Base-by-base conservation (phyloP, 495 filamentous ascomycete species). In the Aspergillus conjunctus region DNA sequence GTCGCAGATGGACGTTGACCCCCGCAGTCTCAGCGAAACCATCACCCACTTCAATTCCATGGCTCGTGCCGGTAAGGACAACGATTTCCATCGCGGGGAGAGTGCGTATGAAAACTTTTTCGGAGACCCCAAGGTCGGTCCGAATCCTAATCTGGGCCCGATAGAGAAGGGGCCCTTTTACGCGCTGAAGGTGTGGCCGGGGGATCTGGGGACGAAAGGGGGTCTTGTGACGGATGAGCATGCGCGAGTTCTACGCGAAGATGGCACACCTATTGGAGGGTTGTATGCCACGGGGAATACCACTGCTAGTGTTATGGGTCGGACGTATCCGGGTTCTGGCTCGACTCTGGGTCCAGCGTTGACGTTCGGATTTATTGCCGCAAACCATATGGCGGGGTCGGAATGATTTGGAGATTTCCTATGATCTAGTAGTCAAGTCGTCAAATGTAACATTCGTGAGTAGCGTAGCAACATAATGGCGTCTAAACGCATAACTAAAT, bases 271-370 rank as follows among this genome's bases (percentile, higher is more conserved):
- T 9, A 46, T 46, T 17, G 9, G 17, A 10, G 44, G 44, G 8
- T 10, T 46, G 15, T 46, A 46, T 46, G 44, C 44, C 20, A 15
- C 44, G 9, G 44, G 44, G 9, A 46, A 46, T 46, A 46, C 44
- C 17, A 46, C n/a, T 3, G 44, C 44, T 4, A 46, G 44, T 20
- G 44, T 46, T n/a, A 46, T 46, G 44, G 44, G 44, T 18, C 8
- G 44, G 17, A 46, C 44, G 15, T 46, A 46, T 20, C 44, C 44
- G 4, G 44, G 44, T 17, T 46, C 44, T 20, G 44, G 44, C 20
- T 46, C 44, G 20, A 46, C 44, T 3, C 44, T 46, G 20, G 44
- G 44, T 12, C 44, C 44, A 46, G 44, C 44, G 20, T 46, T 46
- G 44, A 46, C 44, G 9, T 46, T 46, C 20, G 44, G 44, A 20